phyloP scores from a whole-genome alignment of 2,329 filamentous ascomycete genomes.

The Stenocarpella maydis region DNA sequence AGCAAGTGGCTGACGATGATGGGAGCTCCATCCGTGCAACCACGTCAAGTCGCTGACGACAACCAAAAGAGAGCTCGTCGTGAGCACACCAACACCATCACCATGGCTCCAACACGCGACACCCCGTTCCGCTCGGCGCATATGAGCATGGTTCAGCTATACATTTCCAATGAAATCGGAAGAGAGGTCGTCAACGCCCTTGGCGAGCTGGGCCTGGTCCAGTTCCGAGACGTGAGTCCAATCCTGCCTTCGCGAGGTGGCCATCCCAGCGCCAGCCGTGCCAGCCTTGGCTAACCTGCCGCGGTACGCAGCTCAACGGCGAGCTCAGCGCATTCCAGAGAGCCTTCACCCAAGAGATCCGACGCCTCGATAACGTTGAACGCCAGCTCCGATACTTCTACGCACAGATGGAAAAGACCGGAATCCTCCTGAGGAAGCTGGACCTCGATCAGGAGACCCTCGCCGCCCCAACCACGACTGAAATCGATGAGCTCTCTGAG shows the following conservation, averaged over 20 bases:
- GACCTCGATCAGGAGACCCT: conserved; percentile 90
- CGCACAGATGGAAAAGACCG: conserved; percentile 91
- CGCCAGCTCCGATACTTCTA: conserved; percentile 97
- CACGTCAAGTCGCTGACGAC: conserved; percentile 32
- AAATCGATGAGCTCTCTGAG: conserved; percentile 95
- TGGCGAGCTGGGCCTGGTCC: conserved; percentile 93
- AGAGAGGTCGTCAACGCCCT: conserved; percentile 96
- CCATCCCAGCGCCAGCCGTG: conserved; percentile 5
- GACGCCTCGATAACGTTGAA: conserved; percentile 97
- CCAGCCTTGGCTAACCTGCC: conserved; percentile 36
- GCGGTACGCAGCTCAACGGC: conserved; percentile 76
- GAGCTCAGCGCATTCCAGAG: conserved; percentile 94
- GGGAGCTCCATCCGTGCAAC: conserved; percentile 22
- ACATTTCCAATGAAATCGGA: conserved; percentile 98
- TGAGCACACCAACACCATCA: conserved; percentile 40
- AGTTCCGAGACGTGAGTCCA: conserved; percentile 89
- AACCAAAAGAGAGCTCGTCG: conserved; percentile 28
- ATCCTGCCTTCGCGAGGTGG: conserved; percentile 36
- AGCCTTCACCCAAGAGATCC: conserved; percentile 97
- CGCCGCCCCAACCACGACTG: conserved; percentile 86
- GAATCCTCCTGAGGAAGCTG: conserved; percentile 85
- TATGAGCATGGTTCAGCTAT: conserved; percentile 99
- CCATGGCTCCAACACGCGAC: conserved; percentile 76
- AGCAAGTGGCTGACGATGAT: conserved; percentile 26
- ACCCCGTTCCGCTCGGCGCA: conserved; percentile 99